These are phyloP conservation scores for Termitomyces eurrhizus DNA, from an alignment of 768 basidiomycete species.

Conservation along the genomic window DNA sequence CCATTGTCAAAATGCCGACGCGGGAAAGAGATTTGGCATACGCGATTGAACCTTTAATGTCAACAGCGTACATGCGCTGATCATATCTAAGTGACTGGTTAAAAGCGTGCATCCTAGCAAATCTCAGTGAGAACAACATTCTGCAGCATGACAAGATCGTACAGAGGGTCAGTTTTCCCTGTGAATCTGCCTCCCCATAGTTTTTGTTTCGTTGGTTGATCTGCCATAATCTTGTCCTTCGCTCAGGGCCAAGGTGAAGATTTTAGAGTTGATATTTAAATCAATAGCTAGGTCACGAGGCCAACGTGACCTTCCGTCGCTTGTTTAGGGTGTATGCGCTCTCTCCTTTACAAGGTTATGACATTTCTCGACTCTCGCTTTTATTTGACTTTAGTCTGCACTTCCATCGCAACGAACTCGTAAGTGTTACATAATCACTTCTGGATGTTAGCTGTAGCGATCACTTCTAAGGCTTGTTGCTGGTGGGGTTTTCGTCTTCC, in stretches of 20 bases:
- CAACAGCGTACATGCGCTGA: constrained; percentile 88
- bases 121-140: constrained; percentile 6
- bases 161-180: constrained; percentile 87
- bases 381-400: constrained; percentile 28
- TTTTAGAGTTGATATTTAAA: neutral
- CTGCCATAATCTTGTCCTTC: constrained; percentile 24
- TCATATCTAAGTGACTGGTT: constrained; percentile 97
- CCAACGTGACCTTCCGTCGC: neutral
- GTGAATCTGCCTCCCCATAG: constrained; percentile 90
- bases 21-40: constrained; percentile 85
- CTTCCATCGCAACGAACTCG: constrained; percentile 63
- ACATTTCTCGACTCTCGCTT: neutral
- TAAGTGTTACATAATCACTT: constrained; percentile 27
- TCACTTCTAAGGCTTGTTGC: constrained; percentile 53
- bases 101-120: constrained; percentile 88
- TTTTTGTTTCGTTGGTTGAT: constrained; percentile 55
- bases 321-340: neutral
- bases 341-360: neutral
- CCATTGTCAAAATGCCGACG: constrained; percentile 74
- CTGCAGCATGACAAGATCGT: constrained; percentile 21
- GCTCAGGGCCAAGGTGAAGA: neutral
- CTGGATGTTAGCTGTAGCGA: neutral
- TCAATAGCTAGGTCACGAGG: neutral
- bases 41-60: constrained; percentile 92
- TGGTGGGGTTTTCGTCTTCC: constrained; percentile 79